A percentile compares a stretch with the other conserved stretches of the same genome.
Evolutionary conservation across 768 basidiomycete species (phyloP).

Genomic region (Rossbeevera mucosa): DNA sequence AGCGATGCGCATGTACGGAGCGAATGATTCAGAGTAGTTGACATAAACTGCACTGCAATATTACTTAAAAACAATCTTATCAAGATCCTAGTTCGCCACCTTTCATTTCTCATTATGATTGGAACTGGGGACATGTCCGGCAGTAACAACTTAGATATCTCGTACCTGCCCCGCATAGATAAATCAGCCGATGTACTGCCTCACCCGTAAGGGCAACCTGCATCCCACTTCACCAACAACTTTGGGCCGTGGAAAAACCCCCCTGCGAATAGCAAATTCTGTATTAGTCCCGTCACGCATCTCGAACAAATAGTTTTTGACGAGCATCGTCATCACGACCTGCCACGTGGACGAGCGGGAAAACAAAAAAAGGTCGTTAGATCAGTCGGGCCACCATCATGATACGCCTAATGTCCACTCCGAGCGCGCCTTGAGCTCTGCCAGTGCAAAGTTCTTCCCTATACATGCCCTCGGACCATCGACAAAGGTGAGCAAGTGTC

Average conservation of each 20-base stretch:
- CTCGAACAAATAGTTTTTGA: conserved; percentile 36
- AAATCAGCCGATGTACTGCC: not conserved
- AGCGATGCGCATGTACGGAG: too few species aligned
- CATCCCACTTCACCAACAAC: conserved; percentile 20
- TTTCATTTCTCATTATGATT: too few species aligned
- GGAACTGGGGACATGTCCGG: not conserved
- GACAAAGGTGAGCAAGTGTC: conserved; percentile 46
- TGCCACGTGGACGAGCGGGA: conserved; percentile 9
- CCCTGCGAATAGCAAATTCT: conserved; percentile 2
- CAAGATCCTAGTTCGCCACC: too few species aligned
- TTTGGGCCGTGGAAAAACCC: conserved; percentile 6
- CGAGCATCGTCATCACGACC: conserved; percentile 41
- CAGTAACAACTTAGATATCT: not conserved
- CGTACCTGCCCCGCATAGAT: not conserved
- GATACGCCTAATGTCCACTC: not conserved
- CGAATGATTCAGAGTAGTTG: too few species aligned
- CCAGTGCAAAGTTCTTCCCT: conserved; percentile 45
- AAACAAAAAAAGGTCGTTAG: not conserved
- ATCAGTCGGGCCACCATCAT: too few species aligned
- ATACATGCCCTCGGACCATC: conserved; percentile 48
- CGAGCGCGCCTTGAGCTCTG: conserved; percentile 31
- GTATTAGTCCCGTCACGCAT: conserved; percentile 34
- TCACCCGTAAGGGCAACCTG: conserved; percentile 20
- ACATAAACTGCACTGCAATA: too few species aligned
- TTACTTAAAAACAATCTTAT: too few species aligned